Base-by-base conservation (phyloP, 805 yeast species). In the Starmerella floricola region DNA sequence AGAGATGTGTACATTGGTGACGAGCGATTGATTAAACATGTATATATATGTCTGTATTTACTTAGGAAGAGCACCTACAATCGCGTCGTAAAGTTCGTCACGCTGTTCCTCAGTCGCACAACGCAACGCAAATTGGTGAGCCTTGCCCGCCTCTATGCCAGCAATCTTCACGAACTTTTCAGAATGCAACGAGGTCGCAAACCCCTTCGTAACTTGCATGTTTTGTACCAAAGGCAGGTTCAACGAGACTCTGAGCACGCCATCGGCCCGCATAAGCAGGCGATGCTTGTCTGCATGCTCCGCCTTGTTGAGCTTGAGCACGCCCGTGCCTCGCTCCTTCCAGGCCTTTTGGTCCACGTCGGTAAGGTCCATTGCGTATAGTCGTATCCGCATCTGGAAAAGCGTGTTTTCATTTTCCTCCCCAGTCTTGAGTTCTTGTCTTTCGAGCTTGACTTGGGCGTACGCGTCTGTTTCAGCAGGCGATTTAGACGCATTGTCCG, bases 291-390 rank as follows among this genome's bases (percentile, higher is more conserved):
- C 38, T 21, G 41, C 51, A 5, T 43, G 46, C 24, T 47, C 47
- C 38, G 59, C 55, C 35, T 62, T 60, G 60, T 91, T 88, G 20
- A 91, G 71, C 57, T 84, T 94, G n/a, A 91, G 63, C 4, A 74
- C 71, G 2, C 98, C 98, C 32, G 81, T 69, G 19, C 98, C 98
- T 55, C 91, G 74, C 62, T 91, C 98, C 59, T 84, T 91, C 98
- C 98, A 91, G 2, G 95, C 95, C 15, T 71, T 75, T 29, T 76
- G 71, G 0, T 78, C 64, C 24, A 87, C 64, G 17, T 33, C 36
- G 54, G 82, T 81, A 52, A 84, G 63, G 29, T 47, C 44, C n/a
- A 50, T 40, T 24, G 73, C 76, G 57, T 87, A 91, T 21, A 91
- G 64, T 56, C 87, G 84, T 3, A 93, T 84, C 36, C 79, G 76